Conservation (phyloP, 192 early-diverging fungal species). For the Pecoramyces ruminantium region DNA sequence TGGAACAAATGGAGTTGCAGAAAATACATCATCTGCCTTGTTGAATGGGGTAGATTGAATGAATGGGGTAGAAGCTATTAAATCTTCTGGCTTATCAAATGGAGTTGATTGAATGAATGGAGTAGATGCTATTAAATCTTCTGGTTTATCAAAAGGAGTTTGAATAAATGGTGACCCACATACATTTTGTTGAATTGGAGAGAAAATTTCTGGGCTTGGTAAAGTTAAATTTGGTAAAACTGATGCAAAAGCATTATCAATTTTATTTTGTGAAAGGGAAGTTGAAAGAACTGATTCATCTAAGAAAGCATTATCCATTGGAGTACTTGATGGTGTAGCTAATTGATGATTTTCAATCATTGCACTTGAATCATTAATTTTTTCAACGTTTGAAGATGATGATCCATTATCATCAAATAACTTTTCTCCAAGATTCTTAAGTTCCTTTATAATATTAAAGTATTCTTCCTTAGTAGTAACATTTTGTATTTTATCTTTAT, state of each 20-base stretch:
- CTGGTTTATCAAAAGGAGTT: too few species aligned
- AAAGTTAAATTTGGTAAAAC: too few species aligned
- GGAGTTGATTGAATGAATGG: too few species aligned
- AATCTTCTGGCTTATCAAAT: too few species aligned
- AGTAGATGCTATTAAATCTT: too few species aligned
- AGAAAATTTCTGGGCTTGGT: background rate
- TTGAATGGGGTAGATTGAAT: too few species aligned
- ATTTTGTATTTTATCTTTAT: background rate
- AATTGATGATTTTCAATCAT: background rate
- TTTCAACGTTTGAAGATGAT: background rate
- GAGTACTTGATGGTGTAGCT: background rate
- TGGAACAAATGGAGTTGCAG: too few species aligned
- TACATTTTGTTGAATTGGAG: background rate
- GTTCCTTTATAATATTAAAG: background rate
- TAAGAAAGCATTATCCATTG: background rate
- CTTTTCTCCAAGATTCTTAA: background rate
- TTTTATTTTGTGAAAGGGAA: too few species aligned
- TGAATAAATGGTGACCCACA: background rate
- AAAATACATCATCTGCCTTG: too few species aligned
- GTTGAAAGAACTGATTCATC: background rate
- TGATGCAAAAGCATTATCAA: too few species aligned
- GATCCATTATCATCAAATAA: background rate
- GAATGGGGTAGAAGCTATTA: too few species aligned
- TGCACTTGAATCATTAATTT: too few species aligned
- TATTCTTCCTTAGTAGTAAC: background rate